Evolutionary conservation across 192 early-diverging fungal species (phyloP), one percentile per base, ranked within the genome.

Genomic region (Coemansia sp.): DNA sequence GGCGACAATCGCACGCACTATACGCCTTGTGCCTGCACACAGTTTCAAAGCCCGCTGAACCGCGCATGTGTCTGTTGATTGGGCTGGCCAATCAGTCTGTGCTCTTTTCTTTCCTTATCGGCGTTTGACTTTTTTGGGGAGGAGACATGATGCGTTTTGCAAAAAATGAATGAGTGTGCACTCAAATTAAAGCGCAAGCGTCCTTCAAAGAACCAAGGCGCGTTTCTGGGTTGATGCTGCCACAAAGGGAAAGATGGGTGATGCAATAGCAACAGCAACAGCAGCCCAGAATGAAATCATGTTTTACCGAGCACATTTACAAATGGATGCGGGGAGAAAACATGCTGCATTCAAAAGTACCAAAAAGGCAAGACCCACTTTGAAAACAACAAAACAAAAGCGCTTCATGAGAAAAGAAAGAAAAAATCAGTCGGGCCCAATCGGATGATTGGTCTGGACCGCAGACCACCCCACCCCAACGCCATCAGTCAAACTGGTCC

Each of bases 401-500:
- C 18, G 16, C 33, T 51, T 49, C 43, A 33, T 67, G 25, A 42
- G 61, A 46, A 52, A 30, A 59, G 20, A 35, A 58, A 6, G 26
- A 59, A n/a, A 49, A 48, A 6, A 15, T 15, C 57, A 49, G 40
- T 16, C 29, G 9, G 55, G 28, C 16, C 2, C 28, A 33, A 23
- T 10, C 18, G 16, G 37, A 13, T 29, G 37, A 13, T 29, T 33
- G 53, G 46, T 9, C 45, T 23, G 35, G 28, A 18, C 64, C 31
- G 40, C 37, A 30, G 33, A 34, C 63, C 37, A 15, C 37, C 37
- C 8, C 15, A 40, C 15, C 37, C 37, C 37, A 40, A 34, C 23
- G 31, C 12, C 43, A 4, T 80, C 70, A 75, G 29, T 81, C 70
- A 70, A 76, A 81, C 46, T 37, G 51, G 61, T 82, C 82, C 61